phyloP scores from a whole-genome alignment of 805 yeast genomes.

The Cyberlindnera veronae region DNA sequence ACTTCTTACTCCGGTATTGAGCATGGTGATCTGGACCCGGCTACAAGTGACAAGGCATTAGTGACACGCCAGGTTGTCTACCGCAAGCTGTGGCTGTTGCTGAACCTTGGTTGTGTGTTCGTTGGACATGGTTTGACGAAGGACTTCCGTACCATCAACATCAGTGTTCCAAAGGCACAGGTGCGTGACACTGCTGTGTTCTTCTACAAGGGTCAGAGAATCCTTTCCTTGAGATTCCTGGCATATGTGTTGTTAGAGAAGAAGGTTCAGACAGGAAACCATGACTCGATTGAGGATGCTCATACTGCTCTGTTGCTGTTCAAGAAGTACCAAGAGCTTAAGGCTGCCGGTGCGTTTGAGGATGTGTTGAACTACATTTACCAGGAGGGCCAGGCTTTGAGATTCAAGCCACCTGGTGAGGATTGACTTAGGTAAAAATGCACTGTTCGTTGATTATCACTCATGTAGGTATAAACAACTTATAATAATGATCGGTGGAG shows the following conservation, averaged over 20 bases:
- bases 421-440: conserved; percentile 3
- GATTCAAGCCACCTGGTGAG: conserved; percentile 28
- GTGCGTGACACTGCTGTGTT: conserved; percentile 86
- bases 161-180: conserved; percentile 80
- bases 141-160: conserved; percentile 90
- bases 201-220: conserved; percentile 74
- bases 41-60: conserved; percentile 57
- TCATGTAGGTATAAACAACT: too few relatives aligned
- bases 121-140: conserved; percentile 92
- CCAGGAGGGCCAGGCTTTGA: conserved; percentile 49
- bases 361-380: conserved; percentile 63
- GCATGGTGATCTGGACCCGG: conserved; percentile 82
- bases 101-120: conserved; percentile 86
- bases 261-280: conserved; percentile 87
- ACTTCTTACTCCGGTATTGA: conserved; percentile 94
- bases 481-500: too few relatives aligned
- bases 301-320: conserved; percentile 77
- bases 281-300: conserved; percentile 97
- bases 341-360: conserved; percentile 56
- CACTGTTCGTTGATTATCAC: too few relatives aligned
- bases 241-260: conserved; percentile 74
- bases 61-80: conserved; percentile 83
- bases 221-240: conserved; percentile 78
- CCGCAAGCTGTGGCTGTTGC: conserved; percentile 82
- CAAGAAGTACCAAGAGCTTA: conserved; percentile 63